phyloP scores from a whole-genome alignment of 345 rosid genomes.

The Eucalyptus erythrocorys region DNA sequence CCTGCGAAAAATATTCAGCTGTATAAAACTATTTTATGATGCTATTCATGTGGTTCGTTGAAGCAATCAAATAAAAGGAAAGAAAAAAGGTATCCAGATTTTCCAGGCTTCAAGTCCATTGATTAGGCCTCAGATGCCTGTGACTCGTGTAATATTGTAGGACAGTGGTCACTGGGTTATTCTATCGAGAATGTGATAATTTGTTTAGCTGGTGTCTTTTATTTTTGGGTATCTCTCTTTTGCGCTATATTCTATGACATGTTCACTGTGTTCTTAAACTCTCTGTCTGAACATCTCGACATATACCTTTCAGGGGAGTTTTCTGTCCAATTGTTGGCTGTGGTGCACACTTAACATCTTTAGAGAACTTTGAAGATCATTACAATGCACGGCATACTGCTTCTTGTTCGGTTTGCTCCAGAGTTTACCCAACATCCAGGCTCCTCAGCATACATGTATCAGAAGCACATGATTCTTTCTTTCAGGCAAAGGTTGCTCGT shows the following conservation, averaged over 20 bases:
- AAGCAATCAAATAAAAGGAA: not conserved
- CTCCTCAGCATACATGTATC: constrained; percentile 80
- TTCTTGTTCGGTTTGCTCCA: constrained; percentile 87
- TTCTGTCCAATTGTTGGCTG: constrained; percentile 87
- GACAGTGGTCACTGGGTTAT: not conserved
- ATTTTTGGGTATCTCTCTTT: not conserved
- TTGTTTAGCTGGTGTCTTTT: not conserved
- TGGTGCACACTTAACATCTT: constrained; percentile 39
- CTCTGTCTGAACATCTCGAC: not conserved
- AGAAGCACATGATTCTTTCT: constrained; percentile 93
- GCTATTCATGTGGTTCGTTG: not conserved
- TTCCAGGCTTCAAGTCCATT: not conserved
- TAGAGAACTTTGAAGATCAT: constrained; percentile 84
- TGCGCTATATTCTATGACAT: not conserved
- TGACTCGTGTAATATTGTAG: not conserved
- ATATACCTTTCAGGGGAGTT: constrained; percentile 35
- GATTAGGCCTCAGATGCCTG: not conserved
- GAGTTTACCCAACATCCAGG: constrained; percentile 78
- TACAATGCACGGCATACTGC: constrained; percentile 74
- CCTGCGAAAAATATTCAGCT: not conserved
- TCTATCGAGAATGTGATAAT: not conserved
- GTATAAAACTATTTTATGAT: not conserved
- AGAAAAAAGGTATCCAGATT: not conserved
- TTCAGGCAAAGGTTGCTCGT: constrained; percentile 88
- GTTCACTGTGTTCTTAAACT: not conserved